Base-by-base conservation (phyloP, 257 asterid genomes). In the Dorcoceras hygrometricum region DNA sequence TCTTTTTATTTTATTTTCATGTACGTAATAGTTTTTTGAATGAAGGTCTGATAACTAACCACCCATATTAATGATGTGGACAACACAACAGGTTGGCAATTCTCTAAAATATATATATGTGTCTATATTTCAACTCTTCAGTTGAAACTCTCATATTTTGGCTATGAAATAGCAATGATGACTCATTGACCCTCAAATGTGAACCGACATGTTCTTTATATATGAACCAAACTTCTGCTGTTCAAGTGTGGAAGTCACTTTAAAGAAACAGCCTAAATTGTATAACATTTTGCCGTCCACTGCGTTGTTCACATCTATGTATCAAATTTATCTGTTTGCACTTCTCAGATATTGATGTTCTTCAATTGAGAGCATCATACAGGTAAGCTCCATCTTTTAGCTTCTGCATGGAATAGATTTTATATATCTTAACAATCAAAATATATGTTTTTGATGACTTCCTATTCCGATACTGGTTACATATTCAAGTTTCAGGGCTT, bases 401-500 rank as follows among this genome's bases (percentile, higher is more conserved):
- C 10, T 43, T 4, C 22, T 46, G 54, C 54, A 46, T 46, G 54
- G 54, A 48, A 59, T 64, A 11, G 18, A 32, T 67, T 4, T 57
- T 8, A 3, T 16, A 16, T 6, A 59, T 59, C 4, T 23, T 59
- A 27, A 27, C 46, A 8, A 4, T 60, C 46, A 59, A 59, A 28
- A 34, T 34, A 34, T 34, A 57, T 3, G 6, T 57, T 3, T 23
- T 3, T 2, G 28, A 25, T 6, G 6, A 5, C 11, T 25, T 26
- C 0, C 3, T n/a, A n/a, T 26, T 23, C 4, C 55, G 10, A 18
- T 23, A 54, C 65, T 11, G 71, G 28, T 34, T 16, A 9, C 7
- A 16, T 57, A 20, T 8, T 34, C 10, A 14, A 73, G 56, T 43
- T 67, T 25, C 19, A 19, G 71, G 63, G 75, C 71, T 54, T 32